Conservation (phyloP, 1,284 basidiomycete genomes). For the Heimioporus retisporus region DNA sequence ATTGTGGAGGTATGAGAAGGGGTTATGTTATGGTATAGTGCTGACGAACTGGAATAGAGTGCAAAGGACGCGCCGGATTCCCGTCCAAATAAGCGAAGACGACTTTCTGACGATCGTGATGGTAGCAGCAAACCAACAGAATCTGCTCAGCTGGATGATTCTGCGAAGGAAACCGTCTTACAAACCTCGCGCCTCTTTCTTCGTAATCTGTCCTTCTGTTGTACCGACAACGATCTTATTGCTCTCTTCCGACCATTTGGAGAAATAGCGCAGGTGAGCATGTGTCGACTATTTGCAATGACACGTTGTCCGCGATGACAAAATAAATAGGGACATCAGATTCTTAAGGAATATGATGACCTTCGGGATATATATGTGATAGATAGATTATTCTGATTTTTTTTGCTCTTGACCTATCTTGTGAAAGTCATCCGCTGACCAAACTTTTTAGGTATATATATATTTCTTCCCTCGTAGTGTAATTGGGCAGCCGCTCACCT, state of each 20-base stretch:
- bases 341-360: constrained; percentile 66
- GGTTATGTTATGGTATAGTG: not conserved
- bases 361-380: constrained; percentile 54
- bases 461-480: not conserved
- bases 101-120: constrained; percentile 40
- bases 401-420: not conserved
- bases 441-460: constrained; percentile 24
- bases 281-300: constrained; percentile 14
- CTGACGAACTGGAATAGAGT: constrained; percentile 52
- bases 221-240: constrained; percentile 79
- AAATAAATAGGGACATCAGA: constrained; percentile 73
- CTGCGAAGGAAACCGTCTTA: constrained; percentile 73
- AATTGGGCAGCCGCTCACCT: too few relatives aligned
- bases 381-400: constrained; percentile 50
- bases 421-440: constrained; percentile 14
- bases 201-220: constrained; percentile 91
- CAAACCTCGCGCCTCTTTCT: constrained; percentile 89
- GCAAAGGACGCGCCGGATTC: constrained; percentile 72
- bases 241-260: constrained; percentile 82
- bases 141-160: constrained; percentile 46
- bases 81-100: constrained; percentile 75
- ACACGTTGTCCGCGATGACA: constrained; percentile 54
- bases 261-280: constrained; percentile 75
- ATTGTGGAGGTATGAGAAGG: constrained; percentile 72
- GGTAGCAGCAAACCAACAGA: constrained; percentile 36